Evolutionary conservation across 1,284 basidiomycete species (phyloP).

Genomic region (Leccinum fuscescens): DNA sequence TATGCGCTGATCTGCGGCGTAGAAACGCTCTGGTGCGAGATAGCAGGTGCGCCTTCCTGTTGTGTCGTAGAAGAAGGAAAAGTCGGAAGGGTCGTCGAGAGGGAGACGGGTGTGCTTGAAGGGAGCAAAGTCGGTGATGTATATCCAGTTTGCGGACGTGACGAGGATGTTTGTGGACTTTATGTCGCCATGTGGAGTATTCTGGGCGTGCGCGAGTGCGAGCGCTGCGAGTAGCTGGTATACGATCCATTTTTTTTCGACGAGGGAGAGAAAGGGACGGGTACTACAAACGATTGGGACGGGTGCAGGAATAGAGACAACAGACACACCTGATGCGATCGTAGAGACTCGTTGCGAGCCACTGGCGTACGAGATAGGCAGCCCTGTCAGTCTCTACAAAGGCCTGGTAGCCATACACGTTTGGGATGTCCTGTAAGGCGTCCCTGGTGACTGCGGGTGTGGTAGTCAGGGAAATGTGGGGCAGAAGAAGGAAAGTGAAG

Average conservation of each 20-base stretch:
- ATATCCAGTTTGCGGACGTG: conserved; percentile 94
- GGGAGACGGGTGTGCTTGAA: conserved; percentile 97
- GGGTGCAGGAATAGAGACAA: neutral
- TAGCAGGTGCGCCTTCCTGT: conserved; percentile 93
- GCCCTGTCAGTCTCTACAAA: conserved; percentile 96
- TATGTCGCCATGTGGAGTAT: conserved; percentile 94
- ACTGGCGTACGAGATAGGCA: conserved; percentile 93
- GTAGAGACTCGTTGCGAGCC: conserved; percentile 93
- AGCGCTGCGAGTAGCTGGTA: conserved; percentile 91
- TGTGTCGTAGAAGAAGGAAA: conserved; percentile 97
- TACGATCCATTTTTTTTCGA: conserved; percentile 99
- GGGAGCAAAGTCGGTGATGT: conserved; percentile 94
- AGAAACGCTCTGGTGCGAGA: conserved; percentile 96
- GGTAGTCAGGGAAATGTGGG: neutral
- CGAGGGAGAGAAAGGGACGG: conserved; percentile 85
- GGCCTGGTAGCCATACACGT: conserved; percentile 87
- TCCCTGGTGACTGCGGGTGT: conserved; percentile 72
- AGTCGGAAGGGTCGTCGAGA: conserved; percentile 95
- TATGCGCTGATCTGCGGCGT: conserved; percentile 68
- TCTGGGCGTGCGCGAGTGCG: conserved; percentile 76
- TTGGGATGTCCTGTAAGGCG: conserved; percentile 78
- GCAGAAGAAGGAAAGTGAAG: conserved; percentile 14
- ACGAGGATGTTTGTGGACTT: conserved; percentile 98
- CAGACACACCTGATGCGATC: conserved; percentile 90
- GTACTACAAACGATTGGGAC: conserved; percentile 57